These are phyloP conservation scores for Arxiozyma telluris DNA, from an alignment of 1,139 yeast species.

Conservation along the genomic window DNA sequence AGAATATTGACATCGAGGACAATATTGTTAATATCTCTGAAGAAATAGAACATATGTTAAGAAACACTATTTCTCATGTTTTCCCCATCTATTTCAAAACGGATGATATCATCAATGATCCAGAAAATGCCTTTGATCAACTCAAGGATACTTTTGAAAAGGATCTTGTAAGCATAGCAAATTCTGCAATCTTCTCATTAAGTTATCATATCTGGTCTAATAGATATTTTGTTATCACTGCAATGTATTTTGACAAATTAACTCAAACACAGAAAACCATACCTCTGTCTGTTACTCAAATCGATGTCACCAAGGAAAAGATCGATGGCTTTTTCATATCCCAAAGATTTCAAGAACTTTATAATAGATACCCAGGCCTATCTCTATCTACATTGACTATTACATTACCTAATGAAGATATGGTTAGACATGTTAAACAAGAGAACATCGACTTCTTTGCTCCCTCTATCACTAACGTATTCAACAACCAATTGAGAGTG, in stretches of 20 bases:
- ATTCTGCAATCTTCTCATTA: constrained; percentile 8
- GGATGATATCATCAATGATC: background rate
- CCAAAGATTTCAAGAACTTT: background rate
- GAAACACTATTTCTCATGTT: background rate
- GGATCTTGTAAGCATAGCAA: background rate
- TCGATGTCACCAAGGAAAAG: background rate
- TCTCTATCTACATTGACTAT: constrained; percentile 6
- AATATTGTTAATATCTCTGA: constrained; percentile 4
- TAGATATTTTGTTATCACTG: constrained; percentile 7
- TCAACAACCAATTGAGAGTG: background rate
- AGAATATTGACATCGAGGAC: background rate
- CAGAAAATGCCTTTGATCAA: background rate
- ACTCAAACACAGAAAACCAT: constrained; percentile 3
- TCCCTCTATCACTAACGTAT: background rate
- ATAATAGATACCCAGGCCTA: constrained; percentile 4
- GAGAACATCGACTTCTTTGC: background rate
- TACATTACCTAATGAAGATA: constrained; percentile 5
- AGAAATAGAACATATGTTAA: constrained; percentile 4
- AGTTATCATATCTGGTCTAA: constrained; percentile 7
- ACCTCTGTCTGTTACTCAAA: constrained; percentile 5
- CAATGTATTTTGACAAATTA: constrained; percentile 8
- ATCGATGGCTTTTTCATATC: constrained; percentile 1
- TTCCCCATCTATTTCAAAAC: background rate
- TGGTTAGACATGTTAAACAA: background rate
- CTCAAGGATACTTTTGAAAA: background rate